Conservation (phyloP, 352 stramenopile species). For the Pythium chondricola region DNA sequence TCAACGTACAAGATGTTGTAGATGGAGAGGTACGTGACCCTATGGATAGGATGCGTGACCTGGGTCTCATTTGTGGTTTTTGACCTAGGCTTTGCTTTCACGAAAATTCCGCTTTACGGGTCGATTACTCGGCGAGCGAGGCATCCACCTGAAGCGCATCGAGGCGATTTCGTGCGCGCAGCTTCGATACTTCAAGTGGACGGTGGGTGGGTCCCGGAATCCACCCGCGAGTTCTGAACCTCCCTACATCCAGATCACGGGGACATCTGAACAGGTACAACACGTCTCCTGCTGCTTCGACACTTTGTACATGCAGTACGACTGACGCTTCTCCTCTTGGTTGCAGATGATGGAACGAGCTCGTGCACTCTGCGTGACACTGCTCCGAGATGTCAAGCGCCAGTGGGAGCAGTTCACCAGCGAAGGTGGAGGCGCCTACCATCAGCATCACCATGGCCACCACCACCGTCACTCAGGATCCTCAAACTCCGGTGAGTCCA, state of each 20-base stretch:
- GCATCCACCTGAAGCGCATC: constrained; percentile 57
- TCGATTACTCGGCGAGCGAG: constrained; percentile 53
- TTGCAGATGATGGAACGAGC: constrained; percentile 34
- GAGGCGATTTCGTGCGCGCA: constrained; percentile 48
- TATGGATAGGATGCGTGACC: background rate
- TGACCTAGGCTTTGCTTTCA: constrained; percentile 38
- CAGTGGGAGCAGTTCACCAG: constrained; percentile 42
- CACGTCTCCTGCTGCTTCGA: constrained; percentile 3
- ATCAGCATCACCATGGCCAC: background rate
- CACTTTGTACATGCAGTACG: background rate
- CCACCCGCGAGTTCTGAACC: constrained; percentile 17
- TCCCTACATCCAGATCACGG: constrained; percentile 46
- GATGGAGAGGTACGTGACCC: constrained; percentile 17
- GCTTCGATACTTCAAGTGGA: constrained; percentile 44
- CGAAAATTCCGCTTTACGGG: constrained; percentile 59
- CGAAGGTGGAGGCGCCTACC: background rate
- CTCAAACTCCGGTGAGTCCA: background rate
- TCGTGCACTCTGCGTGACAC: constrained; percentile 25
- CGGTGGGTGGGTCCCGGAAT: constrained; percentile 18
- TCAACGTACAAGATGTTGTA: constrained; percentile 28
- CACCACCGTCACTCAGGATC: background rate
- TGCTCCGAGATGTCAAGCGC: constrained; percentile 44
- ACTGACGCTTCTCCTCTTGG: constrained; percentile 14
- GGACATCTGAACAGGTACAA: constrained; percentile 40
- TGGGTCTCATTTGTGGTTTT: background rate